A percentile compares a stretch with the other conserved stretches of the same genome.
phyloP scores from a whole-genome alignment of 306 rosid species.

The Vigna hirtella region DNA sequence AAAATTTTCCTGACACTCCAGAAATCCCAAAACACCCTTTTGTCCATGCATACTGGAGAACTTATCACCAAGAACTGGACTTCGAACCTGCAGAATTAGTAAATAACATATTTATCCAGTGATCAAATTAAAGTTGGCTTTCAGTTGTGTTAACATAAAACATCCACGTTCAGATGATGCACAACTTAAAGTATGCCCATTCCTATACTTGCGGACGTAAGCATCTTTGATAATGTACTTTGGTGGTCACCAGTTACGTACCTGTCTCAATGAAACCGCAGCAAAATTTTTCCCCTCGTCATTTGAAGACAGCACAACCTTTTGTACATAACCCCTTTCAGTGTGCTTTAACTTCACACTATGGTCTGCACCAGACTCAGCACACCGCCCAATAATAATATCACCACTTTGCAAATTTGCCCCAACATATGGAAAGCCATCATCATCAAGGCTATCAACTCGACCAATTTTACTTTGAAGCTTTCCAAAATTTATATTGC shows the following conservation, averaged over 20 bases:
- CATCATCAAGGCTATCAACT: conserved; percentile 94
- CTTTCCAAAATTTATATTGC: conserved; percentile 82
- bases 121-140: conserved; percentile 6
- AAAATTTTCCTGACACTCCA: conserved; percentile 94
- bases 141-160: conserved; percentile 41
- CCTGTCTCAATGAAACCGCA: conserved; percentile 96
- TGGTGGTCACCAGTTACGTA: conserved; percentile 60
- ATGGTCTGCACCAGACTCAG: conserved; percentile 90
- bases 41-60: conserved; percentile 99
- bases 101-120: conserved; percentile 30
- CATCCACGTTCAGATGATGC: conserved; percentile 30
- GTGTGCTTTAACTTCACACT: conserved; percentile 93
- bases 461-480: conserved; percentile 86
- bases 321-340: conserved; percentile 93
- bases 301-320: conserved; percentile 89
- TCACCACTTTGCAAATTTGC: conserved; percentile 93
- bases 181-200: conserved; percentile 4
- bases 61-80: conserved; percentile 95
- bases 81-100: conserved; percentile 70
- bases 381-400: conserved; percentile 82
- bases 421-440: conserved; percentile 88
- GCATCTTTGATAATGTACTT: conserved; percentile 6
- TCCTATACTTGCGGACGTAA: background rate
- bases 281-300: conserved; percentile 95
- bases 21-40: conserved; percentile 92